Evolutionary conservation across 345 rosid species (phyloP).

Genomic region (Balakata baccata): DNA sequence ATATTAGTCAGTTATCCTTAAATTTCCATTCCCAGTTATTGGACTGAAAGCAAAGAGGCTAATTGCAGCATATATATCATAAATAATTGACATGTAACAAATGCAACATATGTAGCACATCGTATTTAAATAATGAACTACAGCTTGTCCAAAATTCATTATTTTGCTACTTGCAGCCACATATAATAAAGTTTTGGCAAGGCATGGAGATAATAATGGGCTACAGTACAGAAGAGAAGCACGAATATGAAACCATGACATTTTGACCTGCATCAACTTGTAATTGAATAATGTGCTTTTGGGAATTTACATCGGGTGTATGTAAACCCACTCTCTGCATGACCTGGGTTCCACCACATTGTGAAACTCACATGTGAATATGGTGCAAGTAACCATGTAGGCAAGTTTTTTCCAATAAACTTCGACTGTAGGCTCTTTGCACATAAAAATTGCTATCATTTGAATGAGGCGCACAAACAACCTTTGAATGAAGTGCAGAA

Average conservation of each 20-base stretch:
- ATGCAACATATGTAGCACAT: no score
- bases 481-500: no score
- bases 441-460: not conserved
- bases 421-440: not conserved
- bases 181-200: not conserved
- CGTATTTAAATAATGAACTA: no score
- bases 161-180: no score
- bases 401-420: not conserved
- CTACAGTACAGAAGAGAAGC: not conserved
- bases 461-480: no score
- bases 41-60: slow-evolving; percentile 37
- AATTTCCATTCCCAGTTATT: slow-evolving; percentile 75
- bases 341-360: no score
- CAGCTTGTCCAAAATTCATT: no score
- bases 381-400: no score
- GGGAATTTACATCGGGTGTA: not conserved
- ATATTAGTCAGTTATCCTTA: slow-evolving; percentile 54
- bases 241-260: not conserved
- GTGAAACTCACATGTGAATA: no score
- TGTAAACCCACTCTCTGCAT: no score
- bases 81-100: no score
- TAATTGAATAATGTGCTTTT: not conserved
- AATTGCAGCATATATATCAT: no score
- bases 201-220: not conserved
- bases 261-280: not conserved